Conservation (phyloP, 1,139 yeast genomes). For the Debaryomyces singareniensis region DNA sequence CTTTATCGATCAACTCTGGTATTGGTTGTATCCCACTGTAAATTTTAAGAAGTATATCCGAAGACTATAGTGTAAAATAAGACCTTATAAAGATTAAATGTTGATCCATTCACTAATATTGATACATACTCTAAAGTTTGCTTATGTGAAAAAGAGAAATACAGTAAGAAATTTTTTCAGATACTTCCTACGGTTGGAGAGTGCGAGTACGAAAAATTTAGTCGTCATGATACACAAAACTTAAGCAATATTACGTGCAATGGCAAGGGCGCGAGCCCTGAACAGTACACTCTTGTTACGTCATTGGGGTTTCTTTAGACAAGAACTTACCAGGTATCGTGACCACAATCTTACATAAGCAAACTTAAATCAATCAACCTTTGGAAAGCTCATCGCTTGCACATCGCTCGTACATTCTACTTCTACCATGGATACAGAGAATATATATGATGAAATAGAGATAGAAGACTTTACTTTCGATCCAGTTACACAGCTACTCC, state of each 20-base stretch:
- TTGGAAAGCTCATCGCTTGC: constrained; percentile 1
- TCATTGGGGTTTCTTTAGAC: no score
- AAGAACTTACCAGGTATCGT: no score
- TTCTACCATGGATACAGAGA: constrained; percentile 28
- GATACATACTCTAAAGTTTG: constrained; percentile 5
- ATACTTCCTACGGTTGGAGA: neutral
- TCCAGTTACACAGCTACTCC: constrained; percentile 69
- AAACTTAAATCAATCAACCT: no score
- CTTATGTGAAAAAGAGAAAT: constrained; percentile 4
- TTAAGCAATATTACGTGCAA: neutral
- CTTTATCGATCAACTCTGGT: no score
- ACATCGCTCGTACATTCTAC: neutral
- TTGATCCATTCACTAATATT: no score
- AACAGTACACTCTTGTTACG: no score
- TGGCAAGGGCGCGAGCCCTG: constrained; percentile 1
- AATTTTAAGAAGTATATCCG: no score
- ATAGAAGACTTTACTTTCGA: constrained; percentile 95
- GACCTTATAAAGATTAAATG: no score
- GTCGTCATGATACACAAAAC: neutral
- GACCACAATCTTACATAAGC: no score
- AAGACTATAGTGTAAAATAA: no score
- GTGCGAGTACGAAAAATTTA: neutral
- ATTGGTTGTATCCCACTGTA: no score
- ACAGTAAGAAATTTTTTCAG: constrained; percentile 4
- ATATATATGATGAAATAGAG: constrained; percentile 89